A percentile compares a stretch with the other conserved stretches of the same genome.
phyloP scores from a whole-genome alignment of 306 rosid genomes.

The Potentilla sterilis region DNA sequence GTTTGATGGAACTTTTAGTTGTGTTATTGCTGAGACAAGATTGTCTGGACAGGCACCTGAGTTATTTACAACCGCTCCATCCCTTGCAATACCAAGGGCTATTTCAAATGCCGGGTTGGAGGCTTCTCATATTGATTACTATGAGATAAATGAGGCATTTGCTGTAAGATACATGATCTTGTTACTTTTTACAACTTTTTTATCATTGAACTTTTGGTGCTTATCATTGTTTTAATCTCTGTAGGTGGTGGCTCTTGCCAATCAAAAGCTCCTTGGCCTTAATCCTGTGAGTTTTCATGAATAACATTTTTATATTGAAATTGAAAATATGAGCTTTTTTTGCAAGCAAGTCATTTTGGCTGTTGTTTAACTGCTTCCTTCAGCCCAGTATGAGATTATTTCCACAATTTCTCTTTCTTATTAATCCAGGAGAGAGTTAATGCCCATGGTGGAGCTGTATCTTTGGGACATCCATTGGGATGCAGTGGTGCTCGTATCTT shows the following conservation, averaged over 20 bases:
- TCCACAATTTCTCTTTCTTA: conserved; percentile 19
- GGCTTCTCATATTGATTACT: conserved; percentile 83
- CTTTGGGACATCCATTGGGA: conserved; percentile 93
- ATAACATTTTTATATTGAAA: not conserved
- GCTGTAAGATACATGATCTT: conserved; percentile 49
- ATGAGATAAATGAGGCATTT: conserved; percentile 95
- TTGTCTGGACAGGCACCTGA: conserved; percentile 73
- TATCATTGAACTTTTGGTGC: conserved; percentile 15
- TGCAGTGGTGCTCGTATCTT: conserved; percentile 98
- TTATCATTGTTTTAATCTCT: conserved; percentile 13
- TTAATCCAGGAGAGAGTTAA: conserved; percentile 71
- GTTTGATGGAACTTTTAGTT: conserved; percentile 24
- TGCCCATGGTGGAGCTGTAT: conserved; percentile 87
- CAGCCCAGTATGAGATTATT: conserved; percentile 10
- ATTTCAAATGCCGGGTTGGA: conserved; percentile 77
- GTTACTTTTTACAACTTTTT: not conserved
- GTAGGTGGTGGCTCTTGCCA: conserved; percentile 90
- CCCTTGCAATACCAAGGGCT: conserved; percentile 86
- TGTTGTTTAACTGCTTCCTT: conserved; percentile 12
- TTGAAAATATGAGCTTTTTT: not conserved
- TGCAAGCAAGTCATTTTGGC: not conserved
- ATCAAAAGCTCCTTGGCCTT: conserved; percentile 86
- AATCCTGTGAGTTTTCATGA: conserved; percentile 61
- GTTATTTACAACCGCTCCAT: conserved; percentile 81
- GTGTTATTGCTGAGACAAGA: conserved; percentile 30